Evolutionary conservation across 2,329 filamentous ascomycete species (phyloP), one percentile per base, ranked within the genome.

Genomic region (Aspergillus phoenicis): DNA sequence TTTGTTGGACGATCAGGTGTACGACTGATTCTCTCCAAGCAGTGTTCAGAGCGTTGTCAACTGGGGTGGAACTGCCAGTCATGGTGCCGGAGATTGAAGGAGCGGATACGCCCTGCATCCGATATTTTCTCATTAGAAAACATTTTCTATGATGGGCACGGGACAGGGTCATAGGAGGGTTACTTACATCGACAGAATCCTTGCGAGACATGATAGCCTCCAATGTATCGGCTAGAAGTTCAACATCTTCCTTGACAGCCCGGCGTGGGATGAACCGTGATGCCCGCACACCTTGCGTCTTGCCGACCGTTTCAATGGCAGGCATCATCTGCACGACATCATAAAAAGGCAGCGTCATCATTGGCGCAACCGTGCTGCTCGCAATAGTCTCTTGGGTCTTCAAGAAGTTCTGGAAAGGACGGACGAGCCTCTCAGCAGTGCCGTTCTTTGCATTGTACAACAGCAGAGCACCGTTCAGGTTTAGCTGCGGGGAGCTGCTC

Each of bases 11-110:
- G 15, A 67, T 67, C 8, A 65, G 17, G 36, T 67, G 63, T 7
- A 64, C 51, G 20, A 59, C 33, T 5, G 64, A 28, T n/a, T 66
- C 59, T 22, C 67, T 33, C 65, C 65, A 69, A 8, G 62, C 67
- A 4, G 65, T 64, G 48, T 64, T 59, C 6, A 68, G 26, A 10
- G 65, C 49, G 39, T 62, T 70, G 49, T 62, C 54, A 5, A 66
- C 57, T 5, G 54, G 39, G 1, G 10, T 17, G 39, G 8, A 4
- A 20, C 39, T 43, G 39, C 39, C 39, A n/a, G 39, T 66, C 62
- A 64, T 63, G 5, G 64, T 62, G 15, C 64, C 64, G 5, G 64
- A 64, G 7, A 66, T 33, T 1, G 64, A 64, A 17, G 62, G 62
- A 43, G 52, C 47, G 5, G 64, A 45, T n/a, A 64, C 63, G 15